Evolutionary conservation across 306 rosid genomes (phyloP), one percentile per base, ranked within the genome.

Genomic region (Castanea sativa): DNA sequence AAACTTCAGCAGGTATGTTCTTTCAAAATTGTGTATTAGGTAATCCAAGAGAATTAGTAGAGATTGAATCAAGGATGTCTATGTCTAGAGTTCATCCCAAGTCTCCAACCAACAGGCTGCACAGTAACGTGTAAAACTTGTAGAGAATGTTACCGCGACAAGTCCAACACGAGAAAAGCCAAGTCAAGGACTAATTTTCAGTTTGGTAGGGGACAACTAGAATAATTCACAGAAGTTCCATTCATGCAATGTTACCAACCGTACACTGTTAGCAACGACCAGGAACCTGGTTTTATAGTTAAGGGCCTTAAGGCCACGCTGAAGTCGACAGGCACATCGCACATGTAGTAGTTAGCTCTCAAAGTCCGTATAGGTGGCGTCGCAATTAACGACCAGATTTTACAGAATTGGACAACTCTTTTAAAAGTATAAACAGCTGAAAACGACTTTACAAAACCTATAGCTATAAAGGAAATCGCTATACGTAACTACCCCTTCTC

Each of bases 1-100:
- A 0, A 41, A 41, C 0, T 0, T 41, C 3, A 2, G 0, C 12
- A 8, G 0, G 45, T 23, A 23, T 23, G 0, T 7, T 2, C 3
- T 41, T 0, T 41, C 11, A 41, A 41, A 41, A 41, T 0, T 8
- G 11, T 0, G 45, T 38, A 38, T 8, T 7, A 41, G 3, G 45
- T 41, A 41, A 41, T 7, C 11, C 45, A 41, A 2, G 0, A 8
- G 45, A 41, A 35, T 7, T 35, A 6, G 41, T 2, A 2, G 0
- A 41, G 45, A 41, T 41, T 41, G 12, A 41, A 41, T 41, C 0
- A 41, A 8, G 0, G 11, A 41, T 41, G 2, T 41, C 11, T 41
- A 41, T 0, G 45, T 41, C 45, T 41, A 41, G 12, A 41, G 45
- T 41, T 8, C 12, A 41, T 41, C 45, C 8, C 45, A 38, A 38